Percentiles rank a stretch among this genome's conserved stretches.
These are phyloP conservation scores for Ceratocystis cubensis DNA, from an alignment of 2,329 filamentous ascomycete species.

Conservation along the genomic window DNA sequence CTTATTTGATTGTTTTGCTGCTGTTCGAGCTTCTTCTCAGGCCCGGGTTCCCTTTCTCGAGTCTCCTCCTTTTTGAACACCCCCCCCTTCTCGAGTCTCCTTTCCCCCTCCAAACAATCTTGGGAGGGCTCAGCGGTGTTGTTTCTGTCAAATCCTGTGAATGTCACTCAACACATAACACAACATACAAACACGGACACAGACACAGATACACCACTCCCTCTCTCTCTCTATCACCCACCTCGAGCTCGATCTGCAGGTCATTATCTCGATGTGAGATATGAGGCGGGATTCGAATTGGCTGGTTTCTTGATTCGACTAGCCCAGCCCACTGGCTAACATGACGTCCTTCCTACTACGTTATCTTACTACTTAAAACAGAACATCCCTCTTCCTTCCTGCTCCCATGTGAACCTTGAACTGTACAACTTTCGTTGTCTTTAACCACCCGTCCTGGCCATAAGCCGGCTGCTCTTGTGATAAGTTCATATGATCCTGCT, in stretches of 20 bases:
- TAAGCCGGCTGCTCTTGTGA: too few species aligned
- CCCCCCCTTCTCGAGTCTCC: neutral
- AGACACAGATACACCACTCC: neutral
- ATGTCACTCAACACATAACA: neutral
- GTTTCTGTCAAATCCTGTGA: constrained; percentile 1
- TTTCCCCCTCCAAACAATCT: neutral
- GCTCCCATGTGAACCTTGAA: neutral
- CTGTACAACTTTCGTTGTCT: neutral
- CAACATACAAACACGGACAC: neutral
- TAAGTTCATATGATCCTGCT: too few species aligned
- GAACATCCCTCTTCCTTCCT: neutral
- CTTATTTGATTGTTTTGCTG: too few species aligned
- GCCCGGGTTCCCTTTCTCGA: too few species aligned
- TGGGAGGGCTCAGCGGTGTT: neutral
- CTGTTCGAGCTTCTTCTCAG: too few species aligned
- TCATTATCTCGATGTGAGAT: constrained; percentile 1
- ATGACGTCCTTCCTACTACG: neutral
- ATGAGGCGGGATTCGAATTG: neutral
- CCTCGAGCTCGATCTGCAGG: neutral
- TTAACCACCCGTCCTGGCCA: neutral
- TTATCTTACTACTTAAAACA: neutral
- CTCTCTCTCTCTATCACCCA: too few species aligned
- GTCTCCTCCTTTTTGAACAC: neutral
- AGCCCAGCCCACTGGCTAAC: neutral
- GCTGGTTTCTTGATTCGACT: neutral